Base-by-base conservation (phyloP, 306 rosid species). In the Cicer chorassanicum region DNA sequence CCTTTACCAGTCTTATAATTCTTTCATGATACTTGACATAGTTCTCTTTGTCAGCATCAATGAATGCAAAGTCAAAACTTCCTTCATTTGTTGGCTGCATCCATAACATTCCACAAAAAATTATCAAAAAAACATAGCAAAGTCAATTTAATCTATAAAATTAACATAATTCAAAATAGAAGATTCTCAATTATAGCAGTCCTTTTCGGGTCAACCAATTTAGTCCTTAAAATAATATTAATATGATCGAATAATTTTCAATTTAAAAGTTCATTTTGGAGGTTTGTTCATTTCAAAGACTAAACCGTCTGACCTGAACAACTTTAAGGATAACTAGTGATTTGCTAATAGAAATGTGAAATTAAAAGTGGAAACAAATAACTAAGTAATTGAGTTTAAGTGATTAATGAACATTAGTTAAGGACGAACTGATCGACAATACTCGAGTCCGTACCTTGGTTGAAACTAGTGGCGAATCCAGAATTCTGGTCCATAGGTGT, bases 31-130 rank as follows among this genome's bases (percentile, higher is more conserved):
- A 87, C 4, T 82, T 82, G 46, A 72, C 14, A 14, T 82, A 84
- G 41, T 63, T 82, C 9, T 40, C 64, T 73, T 87, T 87, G 78
- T 87, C 86, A 50, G 87, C 91, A 78, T 87, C 91, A 34, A 87
- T 41, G 48, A 53, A 87, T 1, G 87, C 82, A 75, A 80, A 87
- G 19, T 87, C 88, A 63, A 40, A 84, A 3, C 34, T 48, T 63
- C 85, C 78, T 74, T 73, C 79, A 42, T 82, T 74, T 74, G 57
- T 46, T 41, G 73, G 66, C 87, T 87, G 78, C 67, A 45, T 0
- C 21, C 65, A 40, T 59, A 68, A 40, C 6, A 42, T 65, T 64
- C 50, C 24, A 57, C 41, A 24, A 1, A 57, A 57, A 18, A 1
- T 3, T 44, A 10, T 9, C 34, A 16, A 8, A 10, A 46, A 11